phyloP scores from a whole-genome alignment of 2,329 filamentous ascomycete genomes.

The Didymella pomorum region DNA sequence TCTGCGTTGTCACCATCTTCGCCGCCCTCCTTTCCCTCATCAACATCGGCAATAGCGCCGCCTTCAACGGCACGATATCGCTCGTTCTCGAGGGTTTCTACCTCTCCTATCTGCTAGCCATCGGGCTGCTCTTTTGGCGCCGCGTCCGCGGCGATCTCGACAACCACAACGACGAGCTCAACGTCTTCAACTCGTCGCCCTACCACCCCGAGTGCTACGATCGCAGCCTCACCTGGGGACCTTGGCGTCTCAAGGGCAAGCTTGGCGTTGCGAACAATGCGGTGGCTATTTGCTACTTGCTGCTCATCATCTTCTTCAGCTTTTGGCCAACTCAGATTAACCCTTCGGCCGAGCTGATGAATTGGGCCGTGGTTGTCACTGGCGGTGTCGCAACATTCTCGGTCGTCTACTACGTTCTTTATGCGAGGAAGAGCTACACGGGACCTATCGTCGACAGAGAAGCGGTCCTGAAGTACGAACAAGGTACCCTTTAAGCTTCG shows the following conservation, averaged over 20 bases:
- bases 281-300: conserved; percentile 43
- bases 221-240: conserved; percentile 42
- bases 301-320: conserved; percentile 47
- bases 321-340: conserved; percentile 43
- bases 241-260: conserved; percentile 44
- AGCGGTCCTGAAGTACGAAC: conserved; percentile 27
- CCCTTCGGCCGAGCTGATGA: conserved; percentile 37
- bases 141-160: conserved; percentile 46
- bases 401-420: conserved; percentile 42
- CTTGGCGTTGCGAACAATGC: conserved; percentile 44
- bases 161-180: conserved; percentile 29
- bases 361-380: conserved; percentile 47
- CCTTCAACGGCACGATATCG: conserved; percentile 49
- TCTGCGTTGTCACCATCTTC: conserved; percentile 56
- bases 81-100: conserved; percentile 49
- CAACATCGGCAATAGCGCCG: conserved; percentile 59
- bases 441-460: conserved; percentile 44
- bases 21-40: conserved; percentile 59
- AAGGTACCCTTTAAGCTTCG: background rate
- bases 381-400: conserved; percentile 41
- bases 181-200: conserved; percentile 31
- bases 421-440: conserved; percentile 42
- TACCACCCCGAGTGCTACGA: conserved; percentile 33
- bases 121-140: conserved; percentile 47
- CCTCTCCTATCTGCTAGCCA: conserved; percentile 46